Evolutionary conservation across 768 basidiomycete genomes (phyloP).

Genomic region (Podaxis sp.): DNA sequence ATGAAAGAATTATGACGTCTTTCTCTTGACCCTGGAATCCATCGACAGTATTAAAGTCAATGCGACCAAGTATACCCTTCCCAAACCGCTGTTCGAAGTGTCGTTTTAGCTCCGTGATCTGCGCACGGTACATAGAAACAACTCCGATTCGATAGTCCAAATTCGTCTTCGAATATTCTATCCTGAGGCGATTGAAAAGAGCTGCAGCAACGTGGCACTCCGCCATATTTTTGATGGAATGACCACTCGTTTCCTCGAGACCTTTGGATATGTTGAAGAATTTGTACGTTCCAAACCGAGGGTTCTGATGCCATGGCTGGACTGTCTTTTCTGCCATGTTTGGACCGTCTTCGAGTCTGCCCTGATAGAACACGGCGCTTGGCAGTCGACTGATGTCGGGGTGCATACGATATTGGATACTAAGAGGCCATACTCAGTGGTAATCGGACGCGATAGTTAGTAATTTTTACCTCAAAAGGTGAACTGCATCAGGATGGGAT

Average conservation of each 20-base stretch:
- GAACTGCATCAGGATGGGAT: slow-evolving; percentile 77
- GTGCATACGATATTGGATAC: slow-evolving; percentile 99
- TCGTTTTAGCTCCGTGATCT: slow-evolving; percentile 71
- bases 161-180: slow-evolving; percentile 55
- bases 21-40: slow-evolving; percentile 99
- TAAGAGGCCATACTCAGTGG: slow-evolving; percentile 27
- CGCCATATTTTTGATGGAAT: slow-evolving; percentile 71
- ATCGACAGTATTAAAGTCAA: slow-evolving; percentile 97
- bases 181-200: slow-evolving; percentile 68
- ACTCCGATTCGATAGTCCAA: slow-evolving; percentile 48
- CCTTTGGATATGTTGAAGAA: slow-evolving; percentile 83
- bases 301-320: slow-evolving; percentile 81
- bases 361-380: slow-evolving; percentile 83
- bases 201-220: slow-evolving; percentile 78
- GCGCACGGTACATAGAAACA: slow-evolving; percentile 94
- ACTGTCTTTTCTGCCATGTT: slow-evolving; percentile 81
- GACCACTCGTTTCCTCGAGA: slow-evolving; percentile 60
- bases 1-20: slow-evolving; percentile 95
- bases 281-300: slow-evolving; percentile 80
- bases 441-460: neutral
- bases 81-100: slow-evolving; percentile 76
- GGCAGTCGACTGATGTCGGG: slow-evolving; percentile 91
- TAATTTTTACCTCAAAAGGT: slow-evolving; percentile 74
- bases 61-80: slow-evolving; percentile 56
- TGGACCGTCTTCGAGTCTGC: slow-evolving; percentile 80